Conservation (phyloP, 2,329 filamentous ascomycete genomes). For the Colletotrichum sp. region DNA sequence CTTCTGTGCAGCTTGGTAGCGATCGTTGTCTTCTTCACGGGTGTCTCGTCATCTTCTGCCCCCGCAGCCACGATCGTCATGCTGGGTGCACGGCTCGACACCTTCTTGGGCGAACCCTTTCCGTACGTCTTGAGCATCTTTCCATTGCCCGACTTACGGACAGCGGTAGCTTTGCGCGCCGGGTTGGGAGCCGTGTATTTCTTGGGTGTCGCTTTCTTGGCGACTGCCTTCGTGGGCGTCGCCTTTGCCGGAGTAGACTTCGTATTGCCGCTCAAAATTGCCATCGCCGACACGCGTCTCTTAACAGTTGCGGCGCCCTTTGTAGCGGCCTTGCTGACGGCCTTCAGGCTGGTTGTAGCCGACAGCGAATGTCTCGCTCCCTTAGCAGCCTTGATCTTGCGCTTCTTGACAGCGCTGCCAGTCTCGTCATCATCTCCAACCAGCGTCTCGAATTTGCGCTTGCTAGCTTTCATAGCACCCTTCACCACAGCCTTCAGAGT, state of each 20-base stretch:
- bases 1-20: slow-evolving; percentile 7
- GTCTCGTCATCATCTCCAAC: slow-evolving; percentile 45
- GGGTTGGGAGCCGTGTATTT: slow-evolving; percentile 20
- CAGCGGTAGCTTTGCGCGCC: slow-evolving; percentile 13
- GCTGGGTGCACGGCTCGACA: slow-evolving; percentile 13
- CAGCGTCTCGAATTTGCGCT: slow-evolving; percentile 62
- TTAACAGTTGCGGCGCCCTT: slow-evolving; percentile 34
- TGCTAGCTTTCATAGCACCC: slow-evolving; percentile 51
- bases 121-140: slow-evolving; percentile 23
- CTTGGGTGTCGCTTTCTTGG: slow-evolving; percentile 6
- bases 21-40: not conserved
- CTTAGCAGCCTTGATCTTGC: slow-evolving; percentile 38
- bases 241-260: slow-evolving; percentile 18
- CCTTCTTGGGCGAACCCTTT: slow-evolving; percentile 14
- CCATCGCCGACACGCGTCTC: slow-evolving; percentile 38
- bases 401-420: slow-evolving; percentile 23
- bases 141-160: slow-evolving; percentile 22
- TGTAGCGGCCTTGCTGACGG: slow-evolving; percentile 37
- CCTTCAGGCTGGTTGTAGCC: slow-evolving; percentile 27
- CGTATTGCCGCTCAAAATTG: slow-evolving; percentile 20
- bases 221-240: not conserved
- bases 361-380: slow-evolving; percentile 40
- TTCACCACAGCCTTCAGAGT: slow-evolving; percentile 43
- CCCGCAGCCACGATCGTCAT: slow-evolving; percentile 21
- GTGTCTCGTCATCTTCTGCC: not conserved